Evolutionary conservation across 805 yeast species (phyloP), one percentile per base, ranked within the genome.

Genomic region (Ogataea philodendri): DNA sequence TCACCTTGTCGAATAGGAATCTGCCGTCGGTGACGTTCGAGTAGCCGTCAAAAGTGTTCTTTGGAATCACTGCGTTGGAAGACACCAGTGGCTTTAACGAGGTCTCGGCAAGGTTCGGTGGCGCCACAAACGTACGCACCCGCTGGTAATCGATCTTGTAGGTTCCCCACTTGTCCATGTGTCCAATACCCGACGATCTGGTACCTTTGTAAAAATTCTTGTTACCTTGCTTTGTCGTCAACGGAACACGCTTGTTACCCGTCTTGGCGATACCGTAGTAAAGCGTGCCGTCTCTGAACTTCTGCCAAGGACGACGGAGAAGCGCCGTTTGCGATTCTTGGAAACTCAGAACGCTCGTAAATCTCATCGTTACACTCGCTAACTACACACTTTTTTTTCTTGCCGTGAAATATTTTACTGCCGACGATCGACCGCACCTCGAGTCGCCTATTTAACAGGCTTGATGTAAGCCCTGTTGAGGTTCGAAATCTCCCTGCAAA

Each of bases 131-230:
- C 0, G 97, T 87, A 52, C 96, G 74, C 19, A 90, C 97, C 55
- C 81, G 87, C 28, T 64, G 62, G 86, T 95, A 90, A 64, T 85
- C 74, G 43, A 93, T 74, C 5, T 75, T 67, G 61, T 87, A 93
- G 15, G 75, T 73, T 35, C 95, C 97, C 42, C 69, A 72, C 22
- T 70, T 67, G 35, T 93, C 83, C 55, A 81, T 77, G 35, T 69
- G 70, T 58, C 99, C 99, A 44, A 87, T 77, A 60, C 97, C 97
- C 3, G 95, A 75, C 5, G 98, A 85, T 40, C 97, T 76, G 15
- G 97, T 93, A 69, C 99, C 99, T 62, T 93, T 93, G 67, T 93
- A 93, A 65, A 72, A 84, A 51, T 84, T 81, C 67, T 89, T 88
- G 65, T 93, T 90, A 54, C 98, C 97, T 58, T 86, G 87, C 54